A percentile compares a stretch with the other conserved stretches of the same genome.
These are phyloP conservation scores for Neurospora sp. DNA, from an alignment of 495 filamentous ascomycete genomes.

Conservation along the genomic window DNA sequence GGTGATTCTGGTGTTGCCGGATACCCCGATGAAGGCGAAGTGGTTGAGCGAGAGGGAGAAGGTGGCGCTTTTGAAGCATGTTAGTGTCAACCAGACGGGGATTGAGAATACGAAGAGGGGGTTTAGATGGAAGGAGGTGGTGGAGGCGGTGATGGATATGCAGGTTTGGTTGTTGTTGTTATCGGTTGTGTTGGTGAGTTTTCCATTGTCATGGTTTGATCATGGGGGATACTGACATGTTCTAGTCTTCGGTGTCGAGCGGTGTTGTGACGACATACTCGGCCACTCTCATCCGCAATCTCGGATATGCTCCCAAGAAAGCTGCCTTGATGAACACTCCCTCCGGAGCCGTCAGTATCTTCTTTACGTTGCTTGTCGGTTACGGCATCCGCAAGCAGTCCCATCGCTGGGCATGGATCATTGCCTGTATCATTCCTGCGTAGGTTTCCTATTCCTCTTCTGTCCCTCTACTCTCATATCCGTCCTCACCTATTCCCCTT, in stretches of 20 bases:
- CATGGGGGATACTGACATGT: background rate
- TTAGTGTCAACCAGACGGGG: constrained; percentile 36
- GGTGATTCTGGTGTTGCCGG: constrained; percentile 40
- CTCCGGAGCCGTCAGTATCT: constrained; percentile 45
- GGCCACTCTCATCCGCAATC: constrained; percentile 45
- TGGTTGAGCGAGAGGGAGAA: constrained; percentile 44
- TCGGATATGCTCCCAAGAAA: constrained; percentile 43
- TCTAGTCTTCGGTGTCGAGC: constrained; percentile 39
- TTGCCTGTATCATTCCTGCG: constrained; percentile 25
- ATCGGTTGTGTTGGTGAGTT: constrained; percentile 18
- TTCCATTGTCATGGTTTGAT: background rate
- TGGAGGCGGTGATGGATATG: constrained; percentile 26
- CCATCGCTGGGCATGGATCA: constrained; percentile 27
- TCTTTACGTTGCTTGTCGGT: constrained; percentile 44
- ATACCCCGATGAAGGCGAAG: constrained; percentile 40
- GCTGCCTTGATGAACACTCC: constrained; percentile 53
- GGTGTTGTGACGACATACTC: constrained; percentile 56
- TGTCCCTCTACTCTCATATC: background rate
- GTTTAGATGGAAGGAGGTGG: constrained; percentile 34
- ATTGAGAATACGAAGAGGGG: constrained; percentile 35
- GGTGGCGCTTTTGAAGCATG: constrained; percentile 28
- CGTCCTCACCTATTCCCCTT: too few relatives aligned
- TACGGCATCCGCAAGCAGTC: constrained; percentile 24
- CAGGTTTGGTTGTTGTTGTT: constrained; percentile 27
- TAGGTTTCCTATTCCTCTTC: constrained; percentile 5